phyloP scores from a whole-genome alignment of 352 stramenopile genomes.

The Pythium coloratum region DNA sequence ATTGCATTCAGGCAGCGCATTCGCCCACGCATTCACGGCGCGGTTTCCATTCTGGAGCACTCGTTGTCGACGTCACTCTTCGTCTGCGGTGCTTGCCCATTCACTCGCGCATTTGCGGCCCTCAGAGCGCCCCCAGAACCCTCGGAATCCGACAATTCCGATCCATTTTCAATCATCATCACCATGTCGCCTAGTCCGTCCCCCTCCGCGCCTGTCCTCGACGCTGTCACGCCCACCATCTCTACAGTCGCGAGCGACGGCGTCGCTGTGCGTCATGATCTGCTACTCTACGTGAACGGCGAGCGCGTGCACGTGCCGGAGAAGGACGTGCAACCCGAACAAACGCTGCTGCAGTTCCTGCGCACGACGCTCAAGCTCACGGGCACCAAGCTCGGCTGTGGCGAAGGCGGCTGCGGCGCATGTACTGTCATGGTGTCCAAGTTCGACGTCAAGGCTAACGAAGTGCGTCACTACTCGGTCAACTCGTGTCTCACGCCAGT shows the following conservation, averaged over 20 bases:
- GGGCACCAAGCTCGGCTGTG: slow-evolving; percentile 91
- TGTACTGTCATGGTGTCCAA: slow-evolving; percentile 94
- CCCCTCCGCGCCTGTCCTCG: slow-evolving; percentile 1
- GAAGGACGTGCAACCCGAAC: slow-evolving; percentile 58
- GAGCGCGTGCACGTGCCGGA: slow-evolving; percentile 49
- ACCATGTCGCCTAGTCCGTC: slow-evolving; percentile 19
- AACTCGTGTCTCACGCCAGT: slow-evolving; percentile 88
- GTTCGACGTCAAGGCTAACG: slow-evolving; percentile 43
- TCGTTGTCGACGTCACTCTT: slow-evolving; percentile 2
- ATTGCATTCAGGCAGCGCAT: slow-evolving; percentile 24
- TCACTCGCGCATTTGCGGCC: slow-evolving; percentile 22
- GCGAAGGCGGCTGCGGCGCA: slow-evolving; percentile 95
- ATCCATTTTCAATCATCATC: not conserved
- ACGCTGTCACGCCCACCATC: not conserved
- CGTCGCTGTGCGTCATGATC: slow-evolving; percentile 37
- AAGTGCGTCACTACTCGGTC: slow-evolving; percentile 70
- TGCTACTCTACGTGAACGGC: slow-evolving; percentile 83
- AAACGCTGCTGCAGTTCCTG: slow-evolving; percentile 85
- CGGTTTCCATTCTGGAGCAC: slow-evolving; percentile 9
- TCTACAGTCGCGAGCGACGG: not conserved
- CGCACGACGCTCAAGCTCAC: slow-evolving; percentile 69
- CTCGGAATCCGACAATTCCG: not conserved
- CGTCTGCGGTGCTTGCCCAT: not conserved
- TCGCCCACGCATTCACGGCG: slow-evolving; percentile 3
- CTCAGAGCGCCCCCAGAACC: not conserved